Conservation (phyloP, 257 asterid species). For the Przewalskia tangutica region DNA sequence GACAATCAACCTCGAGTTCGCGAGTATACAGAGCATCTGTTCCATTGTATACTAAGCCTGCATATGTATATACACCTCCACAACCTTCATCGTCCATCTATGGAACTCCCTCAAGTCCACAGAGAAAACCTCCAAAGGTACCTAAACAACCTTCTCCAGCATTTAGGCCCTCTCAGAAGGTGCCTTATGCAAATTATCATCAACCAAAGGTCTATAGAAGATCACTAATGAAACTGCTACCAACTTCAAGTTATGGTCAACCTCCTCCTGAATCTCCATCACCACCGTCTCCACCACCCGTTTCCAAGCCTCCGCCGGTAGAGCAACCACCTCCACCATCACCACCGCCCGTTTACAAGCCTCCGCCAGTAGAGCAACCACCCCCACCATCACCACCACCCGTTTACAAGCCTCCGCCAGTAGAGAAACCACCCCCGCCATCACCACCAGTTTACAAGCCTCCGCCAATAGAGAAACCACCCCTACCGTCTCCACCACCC, state of each 20-base stretch:
- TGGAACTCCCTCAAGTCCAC: background rate
- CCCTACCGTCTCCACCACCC: background rate
- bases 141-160: background rate
- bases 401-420: background rate
- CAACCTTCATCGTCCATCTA: background rate
- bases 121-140: background rate
- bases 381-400: background rate
- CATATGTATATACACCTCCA: background rate
- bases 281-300: background rate
- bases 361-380: background rate
- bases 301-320: background rate
- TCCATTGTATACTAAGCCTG: background rate
- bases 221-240: background rate
- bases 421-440: background rate
- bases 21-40: background rate
- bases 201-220: background rate
- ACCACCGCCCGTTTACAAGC: background rate
- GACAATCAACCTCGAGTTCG: background rate
- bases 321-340: background rate
- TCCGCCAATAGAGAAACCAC: background rate
- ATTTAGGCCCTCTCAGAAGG: background rate
- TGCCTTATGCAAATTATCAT: background rate
- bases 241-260: background rate
- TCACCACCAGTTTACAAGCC: background rate
- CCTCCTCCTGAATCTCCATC: background rate